A percentile compares a stretch with the other conserved stretches of the same genome.
Evolutionary conservation across 1,139 yeast genomes (phyloP).

Genomic region (Taphrina wiesneri): DNA sequence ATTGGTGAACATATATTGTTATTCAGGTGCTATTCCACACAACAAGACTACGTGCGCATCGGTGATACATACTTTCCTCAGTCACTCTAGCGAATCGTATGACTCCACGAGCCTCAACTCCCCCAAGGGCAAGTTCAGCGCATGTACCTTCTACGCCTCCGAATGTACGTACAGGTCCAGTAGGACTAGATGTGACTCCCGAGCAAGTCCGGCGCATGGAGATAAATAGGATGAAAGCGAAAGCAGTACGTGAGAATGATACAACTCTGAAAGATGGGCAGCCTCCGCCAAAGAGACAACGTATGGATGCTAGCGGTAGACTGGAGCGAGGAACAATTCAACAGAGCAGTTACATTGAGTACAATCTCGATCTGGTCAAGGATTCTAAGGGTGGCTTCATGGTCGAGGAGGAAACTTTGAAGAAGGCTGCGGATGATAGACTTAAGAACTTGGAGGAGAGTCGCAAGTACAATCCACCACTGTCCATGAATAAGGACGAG

Average conservation of each 20-base stretch:
- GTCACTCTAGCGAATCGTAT: not conserved
- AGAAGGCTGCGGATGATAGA: constrained; percentile 17
- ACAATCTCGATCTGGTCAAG: constrained; percentile 79
- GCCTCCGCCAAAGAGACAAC: constrained; percentile 34
- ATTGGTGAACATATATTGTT: too few relatives aligned
- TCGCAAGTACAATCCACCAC: constrained; percentile 55
- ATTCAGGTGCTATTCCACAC: too few relatives aligned
- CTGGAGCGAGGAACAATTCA: constrained; percentile 43
- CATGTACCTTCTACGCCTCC: constrained; percentile 18
- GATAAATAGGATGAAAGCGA: constrained; percentile 39
- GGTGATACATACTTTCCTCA: too few relatives aligned
- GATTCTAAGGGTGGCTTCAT: constrained; percentile 89
- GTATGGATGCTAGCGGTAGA: constrained; percentile 27
- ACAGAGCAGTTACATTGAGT: constrained; percentile 71
- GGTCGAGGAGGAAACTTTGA: constrained; percentile 46
- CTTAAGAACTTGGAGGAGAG: constrained; percentile 43
- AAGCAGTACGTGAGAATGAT: constrained; percentile 38
- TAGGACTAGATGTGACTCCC: constrained; percentile 28
- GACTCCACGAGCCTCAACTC: constrained; percentile 23
- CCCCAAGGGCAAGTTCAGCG: not conserved
- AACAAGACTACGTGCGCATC: too few relatives aligned
- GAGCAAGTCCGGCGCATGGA: constrained; percentile 37
- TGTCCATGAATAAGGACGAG: constrained; percentile 69
- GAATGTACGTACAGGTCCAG: constrained; percentile 10
- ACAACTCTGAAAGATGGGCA: constrained; percentile 34